Percentiles rank a stretch among this genome's conserved stretches.
Conservation (phyloP, 805 yeast genomes). For the Cyberlindnera mrakii region DNA sequence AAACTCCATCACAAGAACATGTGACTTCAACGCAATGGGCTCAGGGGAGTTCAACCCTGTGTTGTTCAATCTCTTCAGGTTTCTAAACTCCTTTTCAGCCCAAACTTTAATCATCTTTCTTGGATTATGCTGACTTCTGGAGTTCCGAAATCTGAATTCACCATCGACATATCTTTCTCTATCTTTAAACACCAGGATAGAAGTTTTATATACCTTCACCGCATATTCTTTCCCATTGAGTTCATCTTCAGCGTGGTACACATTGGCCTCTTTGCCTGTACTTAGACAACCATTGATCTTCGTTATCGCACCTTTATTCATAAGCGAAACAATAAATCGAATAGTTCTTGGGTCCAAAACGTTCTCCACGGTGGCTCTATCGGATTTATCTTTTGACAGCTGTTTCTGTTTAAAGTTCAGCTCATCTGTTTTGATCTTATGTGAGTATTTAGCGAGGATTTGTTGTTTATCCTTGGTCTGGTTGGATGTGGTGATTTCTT, state of each 20-base stretch:
- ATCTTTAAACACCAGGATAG: constrained; percentile 94
- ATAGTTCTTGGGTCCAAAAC: constrained; percentile 94
- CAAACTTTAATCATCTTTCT: constrained; percentile 95
- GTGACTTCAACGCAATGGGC: constrained; percentile 82
- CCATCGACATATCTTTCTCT: constrained; percentile 95
- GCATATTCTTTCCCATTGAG: constrained; percentile 57
- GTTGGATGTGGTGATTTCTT: constrained; percentile 5
- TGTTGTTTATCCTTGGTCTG: constrained; percentile 33
- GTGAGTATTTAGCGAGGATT: constrained; percentile 56
- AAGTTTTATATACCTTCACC: constrained; percentile 91
- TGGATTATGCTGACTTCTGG: constrained; percentile 85
- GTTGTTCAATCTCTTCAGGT: constrained; percentile 71
- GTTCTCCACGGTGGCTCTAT: constrained; percentile 95
- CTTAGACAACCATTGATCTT: constrained; percentile 89
- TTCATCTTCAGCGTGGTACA: constrained; percentile 67
- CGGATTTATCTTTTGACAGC: constrained; percentile 73
- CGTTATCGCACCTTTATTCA: constrained; percentile 77
- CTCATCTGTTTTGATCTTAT: constrained; percentile 59
- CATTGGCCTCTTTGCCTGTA: constrained; percentile 99
- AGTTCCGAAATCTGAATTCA: constrained; percentile 84
- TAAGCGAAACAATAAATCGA: constrained; percentile 71
- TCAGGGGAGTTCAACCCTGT: constrained; percentile 91
- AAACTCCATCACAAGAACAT: constrained; percentile 93
- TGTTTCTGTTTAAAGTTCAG: constrained; percentile 50
- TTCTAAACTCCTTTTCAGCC: constrained; percentile 98